phyloP scores from a whole-genome alignment of 2,329 filamentous ascomycete genomes.

The Proliferodiscus dingleyae region DNA sequence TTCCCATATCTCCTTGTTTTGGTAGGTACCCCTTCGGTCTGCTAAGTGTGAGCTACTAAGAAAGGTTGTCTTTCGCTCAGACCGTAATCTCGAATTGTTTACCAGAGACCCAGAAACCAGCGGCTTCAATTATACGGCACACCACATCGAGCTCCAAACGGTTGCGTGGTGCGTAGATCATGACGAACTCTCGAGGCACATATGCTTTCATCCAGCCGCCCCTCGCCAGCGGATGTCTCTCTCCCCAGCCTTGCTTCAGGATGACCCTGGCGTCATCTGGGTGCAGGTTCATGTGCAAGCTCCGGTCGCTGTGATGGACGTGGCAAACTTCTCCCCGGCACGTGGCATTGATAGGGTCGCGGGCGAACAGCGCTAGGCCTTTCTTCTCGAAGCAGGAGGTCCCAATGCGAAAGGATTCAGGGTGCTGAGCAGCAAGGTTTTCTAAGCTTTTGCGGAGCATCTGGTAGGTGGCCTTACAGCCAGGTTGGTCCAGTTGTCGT shows the following conservation, averaged over 20 bases:
- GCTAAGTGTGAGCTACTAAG: too few relatives aligned
- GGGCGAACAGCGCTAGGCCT: constrained; percentile 69
- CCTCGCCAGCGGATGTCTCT: constrained; percentile 62
- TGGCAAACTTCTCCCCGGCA: constrained; percentile 81
- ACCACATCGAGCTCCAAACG: constrained; percentile 64
- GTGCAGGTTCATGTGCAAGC: constrained; percentile 75
- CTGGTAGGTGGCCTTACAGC: constrained; percentile 48
- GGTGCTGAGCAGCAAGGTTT: constrained; percentile 42
- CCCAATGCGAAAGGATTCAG: constrained; percentile 51
- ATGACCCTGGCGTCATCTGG: constrained; percentile 70
- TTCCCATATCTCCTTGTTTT: too few relatives aligned
- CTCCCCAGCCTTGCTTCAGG: constrained; percentile 73
- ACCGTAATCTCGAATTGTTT: constrained; percentile 21
- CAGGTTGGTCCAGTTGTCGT: constrained; percentile 67
- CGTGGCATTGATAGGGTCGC: constrained; percentile 59
- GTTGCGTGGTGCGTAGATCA: constrained; percentile 76
- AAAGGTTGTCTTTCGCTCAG: too few relatives aligned
- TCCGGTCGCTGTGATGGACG: constrained; percentile 70
- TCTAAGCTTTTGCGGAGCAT: constrained; percentile 50
- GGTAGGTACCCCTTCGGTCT: too few relatives aligned
- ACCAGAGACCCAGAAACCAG: constrained; percentile 59
- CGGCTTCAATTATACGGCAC: constrained; percentile 66
- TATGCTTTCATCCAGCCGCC: constrained; percentile 62
- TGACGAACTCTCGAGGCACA: constrained; percentile 69
- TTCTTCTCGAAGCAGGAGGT: constrained; percentile 80